Percentiles rank a stretch among this genome's conserved stretches.
phyloP scores from a whole-genome alignment of 371 early-diverging fungal genomes.

The Parasitella parasitica region DNA sequence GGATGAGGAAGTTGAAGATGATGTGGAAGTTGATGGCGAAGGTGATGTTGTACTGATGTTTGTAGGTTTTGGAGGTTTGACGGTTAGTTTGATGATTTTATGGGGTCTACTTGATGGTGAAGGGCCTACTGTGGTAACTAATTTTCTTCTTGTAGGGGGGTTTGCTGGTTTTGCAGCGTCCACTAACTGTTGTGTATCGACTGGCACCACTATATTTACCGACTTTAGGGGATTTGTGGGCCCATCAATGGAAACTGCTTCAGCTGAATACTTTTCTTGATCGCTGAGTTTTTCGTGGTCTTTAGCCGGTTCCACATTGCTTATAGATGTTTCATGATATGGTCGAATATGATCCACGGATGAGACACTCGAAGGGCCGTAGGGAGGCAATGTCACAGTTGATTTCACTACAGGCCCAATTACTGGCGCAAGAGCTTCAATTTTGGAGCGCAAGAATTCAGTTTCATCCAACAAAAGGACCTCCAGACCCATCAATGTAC shows the following conservation, averaged over 20 bases:
- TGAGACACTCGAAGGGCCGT: not conserved
- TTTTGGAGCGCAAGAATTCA: constrained; percentile 44
- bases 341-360: not conserved
- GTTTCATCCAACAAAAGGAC: constrained; percentile 48
- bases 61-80: constrained; percentile 20
- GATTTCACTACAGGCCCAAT: not conserved
- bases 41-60: not conserved
- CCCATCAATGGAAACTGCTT: not conserved
- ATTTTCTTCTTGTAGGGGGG: not conserved
- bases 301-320: not conserved
- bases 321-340: not conserved
- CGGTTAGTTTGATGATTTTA: constrained; percentile 27
- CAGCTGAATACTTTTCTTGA: not conserved
- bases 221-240: not conserved
- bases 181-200: not conserved
- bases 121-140: not conserved
- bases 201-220: not conserved
- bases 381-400: not conserved
- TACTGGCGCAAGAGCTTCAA: constrained; percentile 36
- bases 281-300: not conserved
- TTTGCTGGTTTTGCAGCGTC: not conserved
- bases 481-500: constrained; percentile 61
- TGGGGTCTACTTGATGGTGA: not conserved
- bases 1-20: not conserved
- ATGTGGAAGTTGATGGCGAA: not conserved